A percentile compares a stretch with the other conserved stretches of the same genome.
Evolutionary conservation across 2,329 filamentous ascomycete species (phyloP).

Genomic region (Pestalotiopsis sp.): DNA sequence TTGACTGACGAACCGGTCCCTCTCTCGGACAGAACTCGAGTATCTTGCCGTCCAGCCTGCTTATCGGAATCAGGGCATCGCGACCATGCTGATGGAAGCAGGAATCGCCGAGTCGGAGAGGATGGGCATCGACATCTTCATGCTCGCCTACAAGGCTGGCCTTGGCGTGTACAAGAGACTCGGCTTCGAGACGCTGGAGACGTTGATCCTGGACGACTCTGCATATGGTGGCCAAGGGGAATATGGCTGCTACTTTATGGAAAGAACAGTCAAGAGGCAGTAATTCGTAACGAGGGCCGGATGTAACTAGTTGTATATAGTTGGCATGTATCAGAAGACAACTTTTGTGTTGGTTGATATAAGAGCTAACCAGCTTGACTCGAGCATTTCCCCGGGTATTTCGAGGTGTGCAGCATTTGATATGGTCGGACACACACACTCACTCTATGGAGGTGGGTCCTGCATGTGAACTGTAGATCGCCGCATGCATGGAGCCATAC

Average conservation of each 20-base stretch:
- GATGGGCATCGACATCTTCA: constrained; percentile 23
- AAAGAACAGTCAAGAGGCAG: constrained; percentile 1
- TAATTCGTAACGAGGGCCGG: neutral
- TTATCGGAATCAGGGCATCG: constrained; percentile 22
- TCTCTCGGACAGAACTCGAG: constrained; percentile 20
- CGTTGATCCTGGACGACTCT: constrained; percentile 23
- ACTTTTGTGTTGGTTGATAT: neutral
- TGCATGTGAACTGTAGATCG: neutral
- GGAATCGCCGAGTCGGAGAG: constrained; percentile 22
- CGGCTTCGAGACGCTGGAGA: constrained; percentile 21
- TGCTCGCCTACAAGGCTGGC: constrained; percentile 21
- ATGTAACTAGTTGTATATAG: neutral
- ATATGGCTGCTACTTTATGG: constrained; percentile 25
- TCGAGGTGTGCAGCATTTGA: neutral
- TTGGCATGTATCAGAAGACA: neutral
- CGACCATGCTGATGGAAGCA: constrained; percentile 18
- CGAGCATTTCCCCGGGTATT: neutral
- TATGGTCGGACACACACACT: neutral
- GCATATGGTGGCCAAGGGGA: constrained; percentile 21
- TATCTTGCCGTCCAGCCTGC: constrained; percentile 27
- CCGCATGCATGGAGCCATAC: no score
- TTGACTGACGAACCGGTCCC: neutral
- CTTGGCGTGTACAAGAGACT: constrained; percentile 21
- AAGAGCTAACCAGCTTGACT: neutral
- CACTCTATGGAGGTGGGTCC: neutral